A percentile compares a stretch with the other conserved stretches of the same genome.
phyloP scores from a whole-genome alignment of 495 filamentous ascomycete species.

The Emericellopsis terricola region DNA sequence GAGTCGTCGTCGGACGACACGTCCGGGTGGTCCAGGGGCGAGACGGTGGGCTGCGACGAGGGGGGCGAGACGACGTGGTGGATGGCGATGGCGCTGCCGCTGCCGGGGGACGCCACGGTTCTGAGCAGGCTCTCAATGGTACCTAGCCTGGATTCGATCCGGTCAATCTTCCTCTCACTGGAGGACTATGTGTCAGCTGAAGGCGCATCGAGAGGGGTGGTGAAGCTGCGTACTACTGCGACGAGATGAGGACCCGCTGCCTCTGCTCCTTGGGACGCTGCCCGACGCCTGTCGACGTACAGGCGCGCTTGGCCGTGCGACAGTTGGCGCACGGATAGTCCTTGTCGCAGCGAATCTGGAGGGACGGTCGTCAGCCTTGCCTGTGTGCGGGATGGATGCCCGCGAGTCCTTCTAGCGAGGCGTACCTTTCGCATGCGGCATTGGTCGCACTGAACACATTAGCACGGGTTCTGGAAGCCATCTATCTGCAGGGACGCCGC shows the following conservation, averaged over 20 bases:
- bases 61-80: background rate
- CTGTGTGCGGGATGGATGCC: background rate
- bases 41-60: background rate
- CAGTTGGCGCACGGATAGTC: slow-evolving; percentile 49
- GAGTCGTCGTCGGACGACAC: slow-evolving; percentile 16
- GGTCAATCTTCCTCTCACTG: slow-evolving; percentile 52
- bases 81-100: background rate
- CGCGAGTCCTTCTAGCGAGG: slow-evolving; percentile 5
- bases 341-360: slow-evolving; percentile 50
- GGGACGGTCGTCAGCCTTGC: slow-evolving; percentile 20
- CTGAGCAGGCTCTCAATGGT: slow-evolving; percentile 37
- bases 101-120: slow-evolving; percentile 11
- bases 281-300: slow-evolving; percentile 40
- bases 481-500: too few relatives aligned
- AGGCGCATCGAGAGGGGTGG: background rate
- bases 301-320: slow-evolving; percentile 32
- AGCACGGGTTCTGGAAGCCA: too few relatives aligned
- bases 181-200: background rate
- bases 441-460: slow-evolving; percentile 21
- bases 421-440: slow-evolving; percentile 32
- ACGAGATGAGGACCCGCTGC: slow-evolving; percentile 47
- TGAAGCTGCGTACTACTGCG: slow-evolving; percentile 36
- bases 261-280: slow-evolving; percentile 39
- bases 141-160: slow-evolving; percentile 42
- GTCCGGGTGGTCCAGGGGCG: slow-evolving; percentile 3